Percentiles rank a stretch among this genome's conserved stretches.
These are phyloP conservation scores for Aureobasidium sp. DNA, from an alignment of 2,329 filamentous ascomycete genomes.

Conservation along the genomic window DNA sequence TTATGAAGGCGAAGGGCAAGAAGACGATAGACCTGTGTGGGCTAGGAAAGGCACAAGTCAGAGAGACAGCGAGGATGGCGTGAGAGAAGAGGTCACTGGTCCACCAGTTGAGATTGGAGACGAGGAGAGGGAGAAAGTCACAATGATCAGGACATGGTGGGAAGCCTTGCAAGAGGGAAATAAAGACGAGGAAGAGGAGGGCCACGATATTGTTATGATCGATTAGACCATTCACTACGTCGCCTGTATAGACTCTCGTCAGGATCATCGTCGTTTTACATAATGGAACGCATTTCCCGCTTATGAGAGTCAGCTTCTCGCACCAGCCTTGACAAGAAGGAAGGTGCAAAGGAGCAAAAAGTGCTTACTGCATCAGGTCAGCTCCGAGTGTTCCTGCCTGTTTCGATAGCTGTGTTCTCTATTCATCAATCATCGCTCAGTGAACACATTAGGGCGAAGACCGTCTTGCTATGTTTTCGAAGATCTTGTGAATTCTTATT, in stretches of 20 bases:
- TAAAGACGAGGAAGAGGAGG: neutral
- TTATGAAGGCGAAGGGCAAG: constrained; percentile 21
- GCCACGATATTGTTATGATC: neutral
- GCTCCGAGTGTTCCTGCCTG: neutral
- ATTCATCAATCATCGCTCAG: too few relatives aligned
- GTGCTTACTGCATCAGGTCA: neutral
- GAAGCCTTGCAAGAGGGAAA: neutral
- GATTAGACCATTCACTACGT: neutral
- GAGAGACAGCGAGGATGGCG: constrained; percentile 20
- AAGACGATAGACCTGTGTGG: constrained; percentile 21
- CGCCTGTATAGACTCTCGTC: neutral
- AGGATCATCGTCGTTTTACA: neutral
- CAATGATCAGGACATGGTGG: constrained; percentile 37
- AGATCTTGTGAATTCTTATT: neutral
- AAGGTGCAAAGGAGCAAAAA: neutral
- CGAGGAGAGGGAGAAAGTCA: constrained; percentile 38
- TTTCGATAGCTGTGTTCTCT: neutral
- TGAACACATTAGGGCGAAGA: too few relatives aligned
- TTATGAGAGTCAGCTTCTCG: neutral
- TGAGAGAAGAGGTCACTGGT: constrained; percentile 38
- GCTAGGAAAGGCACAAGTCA: constrained; percentile 20
- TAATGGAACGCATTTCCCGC: neutral
- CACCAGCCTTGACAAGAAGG: neutral
- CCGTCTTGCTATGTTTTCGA: neutral
- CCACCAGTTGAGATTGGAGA: constrained; percentile 41